phyloP scores from a whole-genome alignment of 2,329 filamentous ascomycete genomes.

The Parascedosporium putredinis region DNA sequence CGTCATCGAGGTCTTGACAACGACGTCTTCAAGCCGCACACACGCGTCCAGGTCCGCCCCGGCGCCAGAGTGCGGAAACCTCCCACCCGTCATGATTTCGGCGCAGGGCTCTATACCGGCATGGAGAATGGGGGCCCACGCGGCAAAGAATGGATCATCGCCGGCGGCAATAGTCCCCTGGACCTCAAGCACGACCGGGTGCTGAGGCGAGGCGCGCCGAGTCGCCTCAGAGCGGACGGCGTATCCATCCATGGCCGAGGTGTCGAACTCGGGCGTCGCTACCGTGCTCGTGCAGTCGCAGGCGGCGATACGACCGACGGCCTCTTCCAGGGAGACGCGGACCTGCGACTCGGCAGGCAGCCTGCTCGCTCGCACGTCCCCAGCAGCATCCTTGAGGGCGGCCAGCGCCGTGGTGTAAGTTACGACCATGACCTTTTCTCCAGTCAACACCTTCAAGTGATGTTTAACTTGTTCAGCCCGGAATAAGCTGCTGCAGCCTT shows the following conservation, averaged over 20 bases:
- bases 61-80: background rate
- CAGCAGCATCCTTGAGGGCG: background rate
- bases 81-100: background rate
- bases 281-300: background rate
- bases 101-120: background rate
- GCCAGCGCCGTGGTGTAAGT: background rate
- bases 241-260: constrained; percentile 3
- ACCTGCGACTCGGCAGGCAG: background rate
- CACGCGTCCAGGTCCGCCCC: background rate
- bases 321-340: background rate
- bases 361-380: background rate
- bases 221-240: background rate
- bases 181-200: background rate
- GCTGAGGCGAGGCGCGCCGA: background rate
- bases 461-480: no score
- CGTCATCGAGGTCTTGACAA: no score
- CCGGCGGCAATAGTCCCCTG: background rate
- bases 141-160: background rate
- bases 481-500: no score
- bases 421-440: background rate
- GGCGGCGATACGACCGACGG: background rate
- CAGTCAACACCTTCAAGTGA: no score
- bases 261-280: background rate
- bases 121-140: background rate
- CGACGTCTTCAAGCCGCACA: background rate